phyloP scores from a whole-genome alignment of 2,329 filamentous ascomycete genomes.

The Penicillium sp. region DNA sequence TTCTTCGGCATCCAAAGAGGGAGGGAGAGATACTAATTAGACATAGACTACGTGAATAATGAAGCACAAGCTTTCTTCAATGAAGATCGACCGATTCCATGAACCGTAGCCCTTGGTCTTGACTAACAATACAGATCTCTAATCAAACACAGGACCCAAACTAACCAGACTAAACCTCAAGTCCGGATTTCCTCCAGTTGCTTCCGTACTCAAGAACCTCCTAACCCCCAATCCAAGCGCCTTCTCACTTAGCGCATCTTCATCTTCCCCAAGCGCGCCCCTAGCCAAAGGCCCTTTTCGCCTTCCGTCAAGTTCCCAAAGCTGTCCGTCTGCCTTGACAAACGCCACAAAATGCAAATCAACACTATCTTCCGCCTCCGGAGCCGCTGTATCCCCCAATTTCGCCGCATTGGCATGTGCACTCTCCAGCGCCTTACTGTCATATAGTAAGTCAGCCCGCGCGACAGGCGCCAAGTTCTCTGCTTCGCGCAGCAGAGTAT shows the following conservation, averaged over 20 bases:
- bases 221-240: slow-evolving; percentile 70
- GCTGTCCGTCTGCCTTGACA: slow-evolving; percentile 70
- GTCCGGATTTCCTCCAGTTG: slow-evolving; percentile 54
- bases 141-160: slow-evolving; percentile 56
- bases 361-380: slow-evolving; percentile 73
- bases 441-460: slow-evolving; percentile 73
- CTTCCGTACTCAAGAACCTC: slow-evolving; percentile 59
- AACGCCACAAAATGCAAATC: slow-evolving; percentile 97
- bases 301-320: slow-evolving; percentile 79
- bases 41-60: neutral
- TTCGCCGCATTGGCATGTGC: slow-evolving; percentile 77
- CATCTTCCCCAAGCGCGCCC: slow-evolving; percentile 56
- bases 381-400: slow-evolving; percentile 74
- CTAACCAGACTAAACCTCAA: slow-evolving; percentile 63
- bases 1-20: neutral
- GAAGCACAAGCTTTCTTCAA: neutral
- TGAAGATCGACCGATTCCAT: neutral
- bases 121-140: neutral
- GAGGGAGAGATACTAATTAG: neutral
- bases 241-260: slow-evolving; percentile 72
- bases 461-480: slow-evolving; percentile 64
- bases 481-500: slow-evolving; percentile 65
- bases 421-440: slow-evolving; percentile 68
- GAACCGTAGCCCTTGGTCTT: neutral
- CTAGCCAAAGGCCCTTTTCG: slow-evolving; percentile 71